Evolutionary conservation across 768 basidiomycete species (phyloP), one percentile per base, ranked within the genome.

Genomic region (Lentinula guzmanii): DNA sequence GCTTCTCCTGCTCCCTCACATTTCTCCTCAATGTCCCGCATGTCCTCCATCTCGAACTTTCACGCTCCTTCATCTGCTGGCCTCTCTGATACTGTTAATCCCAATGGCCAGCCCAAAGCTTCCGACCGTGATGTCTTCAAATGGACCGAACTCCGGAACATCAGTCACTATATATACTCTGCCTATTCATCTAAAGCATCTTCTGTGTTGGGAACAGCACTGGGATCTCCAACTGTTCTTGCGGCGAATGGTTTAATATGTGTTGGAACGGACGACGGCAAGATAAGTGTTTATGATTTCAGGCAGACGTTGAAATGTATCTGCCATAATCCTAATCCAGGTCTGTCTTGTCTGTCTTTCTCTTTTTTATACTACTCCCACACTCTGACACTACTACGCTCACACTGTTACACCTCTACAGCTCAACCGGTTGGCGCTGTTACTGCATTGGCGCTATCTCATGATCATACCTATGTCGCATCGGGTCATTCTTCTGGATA

Each of bases 391-490:
- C 3, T 4, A 28, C 3, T 28, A 28, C 28, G 18, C 54, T 60
- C 24, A 18, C 62, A 61, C 31, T 42, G 54, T 39, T 70, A 63
- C 61, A 62, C 42, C 35, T 24, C 48, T 62, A 54, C 72, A 90
- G 89, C 79, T 45, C 86, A 77, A 66, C 72, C 74, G 3, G 74
- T 87, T 9, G 93, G 93, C 18, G 73, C 91, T 13, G 90, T 94
- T 7, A 95, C 91, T n/a, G 90, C 95, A 1, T 73, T 99, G 13
- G 88, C 93, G 0, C 77, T 99, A 51, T 97, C 95, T 8, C 86
- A 92, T 67, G 97, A 99, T 70, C 93, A 94, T 66, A 98, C 95
- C 1, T 97, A 87, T 71, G 78, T 98, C 53, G 96, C 89, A 0
- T 89, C 89, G 2, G 97, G 97, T 0, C 93, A 98, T 73, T 78